Percentiles rank a stretch among this genome's conserved stretches.
These are phyloP conservation scores for Delonix regia DNA, from an alignment of 306 rosid species.

Conservation along the genomic window DNA sequence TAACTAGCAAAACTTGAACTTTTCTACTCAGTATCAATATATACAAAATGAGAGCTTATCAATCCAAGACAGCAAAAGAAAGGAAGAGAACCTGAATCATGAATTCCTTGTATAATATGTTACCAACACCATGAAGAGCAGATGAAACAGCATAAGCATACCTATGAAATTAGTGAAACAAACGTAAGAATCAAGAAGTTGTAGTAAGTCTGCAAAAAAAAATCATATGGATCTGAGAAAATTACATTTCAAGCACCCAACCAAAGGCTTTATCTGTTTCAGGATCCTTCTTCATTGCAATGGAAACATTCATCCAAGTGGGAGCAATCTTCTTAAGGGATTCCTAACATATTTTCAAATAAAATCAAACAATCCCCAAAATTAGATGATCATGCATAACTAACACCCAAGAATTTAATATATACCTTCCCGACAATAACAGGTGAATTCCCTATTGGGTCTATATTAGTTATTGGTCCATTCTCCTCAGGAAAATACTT, in stretches of 20 bases:
- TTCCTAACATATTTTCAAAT: slow-evolving; percentile 56
- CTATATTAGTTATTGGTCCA: slow-evolving; percentile 83
- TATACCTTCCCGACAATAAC: slow-evolving; percentile 92
- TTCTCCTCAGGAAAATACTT: slow-evolving; percentile 78
- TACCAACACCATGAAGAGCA: slow-evolving; percentile 80
- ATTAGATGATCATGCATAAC: slow-evolving; percentile 13
- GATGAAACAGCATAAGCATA: slow-evolving; percentile 96
- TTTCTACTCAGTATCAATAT: not conserved
- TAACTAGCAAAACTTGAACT: not conserved
- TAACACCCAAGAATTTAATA: slow-evolving; percentile 18
- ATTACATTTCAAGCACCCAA: slow-evolving; percentile 99
- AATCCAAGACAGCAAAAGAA: not conserved
- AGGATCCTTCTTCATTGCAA: slow-evolving; percentile 99
- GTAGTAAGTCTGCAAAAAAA: slow-evolving; percentile 26
- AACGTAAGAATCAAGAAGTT: slow-evolving; percentile 15
- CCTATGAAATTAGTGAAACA: slow-evolving; percentile 52
- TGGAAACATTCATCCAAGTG: slow-evolving; percentile 97
- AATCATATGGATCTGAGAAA: slow-evolving; percentile 24
- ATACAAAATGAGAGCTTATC: slow-evolving; percentile 7
- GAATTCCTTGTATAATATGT: slow-evolving; percentile 89
- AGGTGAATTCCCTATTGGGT: slow-evolving; percentile 98
- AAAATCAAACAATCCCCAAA: slow-evolving; percentile 25
- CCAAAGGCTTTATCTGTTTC: slow-evolving; percentile 98
- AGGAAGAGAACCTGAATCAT: slow-evolving; percentile 85
- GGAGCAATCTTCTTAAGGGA: slow-evolving; percentile 98